Conservation (phyloP, 176 grass and related monocot genomes). For the Calamus simplicifolius region DNA sequence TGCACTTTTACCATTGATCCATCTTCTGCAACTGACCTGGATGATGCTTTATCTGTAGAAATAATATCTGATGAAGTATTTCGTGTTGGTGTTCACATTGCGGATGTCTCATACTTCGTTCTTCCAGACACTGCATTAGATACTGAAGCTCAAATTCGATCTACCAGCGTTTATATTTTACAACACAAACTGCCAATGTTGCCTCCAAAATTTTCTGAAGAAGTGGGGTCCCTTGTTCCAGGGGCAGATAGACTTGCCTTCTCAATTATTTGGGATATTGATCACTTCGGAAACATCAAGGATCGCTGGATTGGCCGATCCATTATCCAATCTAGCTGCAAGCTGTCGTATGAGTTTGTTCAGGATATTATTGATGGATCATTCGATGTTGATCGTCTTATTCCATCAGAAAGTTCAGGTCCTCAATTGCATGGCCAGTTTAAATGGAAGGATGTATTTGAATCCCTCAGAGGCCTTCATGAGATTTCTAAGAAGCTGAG, state of each 20-base stretch:
- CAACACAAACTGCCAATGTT: slow-evolving; percentile 67
- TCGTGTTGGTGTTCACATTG: slow-evolving; percentile 85
- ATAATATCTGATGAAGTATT: slow-evolving; percentile 43
- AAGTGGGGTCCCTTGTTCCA: slow-evolving; percentile 65
- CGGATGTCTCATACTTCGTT: slow-evolving; percentile 92
- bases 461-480: slow-evolving; percentile 59
- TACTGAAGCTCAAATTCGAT: slow-evolving; percentile 71
- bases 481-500: slow-evolving; percentile 64
- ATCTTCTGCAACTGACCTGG: slow-evolving; percentile 66
- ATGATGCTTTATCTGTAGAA: slow-evolving; percentile 92
- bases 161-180: slow-evolving; percentile 83
- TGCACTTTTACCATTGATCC: slow-evolving; percentile 84
- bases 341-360: slow-evolving; percentile 71
- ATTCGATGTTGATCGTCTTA: slow-evolving; percentile 10
- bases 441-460: slow-evolving; percentile 49
- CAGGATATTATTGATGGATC: slow-evolving; percentile 58
- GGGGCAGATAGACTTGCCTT: slow-evolving; percentile 78
- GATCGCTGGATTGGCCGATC: slow-evolving; percentile 79
- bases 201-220: slow-evolving; percentile 65
- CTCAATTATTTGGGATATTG: slow-evolving; percentile 92
- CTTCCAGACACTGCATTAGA: slow-evolving; percentile 67
- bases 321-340: slow-evolving; percentile 81
- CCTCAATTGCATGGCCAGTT: slow-evolving; percentile 57
- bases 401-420: slow-evolving; percentile 26
- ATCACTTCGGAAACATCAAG: slow-evolving; percentile 62